Base-by-base conservation (phyloP, 495 filamentous ascomycete genomes). In the Aspergillus nidulans region DNA sequence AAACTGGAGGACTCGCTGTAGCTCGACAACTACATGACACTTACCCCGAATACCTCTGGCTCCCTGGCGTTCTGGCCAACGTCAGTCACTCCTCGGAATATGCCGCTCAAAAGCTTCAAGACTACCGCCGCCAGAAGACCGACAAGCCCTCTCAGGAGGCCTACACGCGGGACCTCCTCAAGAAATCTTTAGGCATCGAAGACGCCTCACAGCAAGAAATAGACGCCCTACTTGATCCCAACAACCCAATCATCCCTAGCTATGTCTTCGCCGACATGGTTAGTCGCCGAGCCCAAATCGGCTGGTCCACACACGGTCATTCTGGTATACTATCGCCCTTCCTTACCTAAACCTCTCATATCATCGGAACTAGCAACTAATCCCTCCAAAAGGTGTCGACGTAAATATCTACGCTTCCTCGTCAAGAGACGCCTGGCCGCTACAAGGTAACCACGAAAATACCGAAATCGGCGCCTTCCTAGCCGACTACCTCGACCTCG, bases 251-350 rank as follows among this genome's bases (percentile, higher is more conserved):
- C 7, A 62, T 68, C 1, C 69, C 85, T 0, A 61, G 73, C 2
- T 81, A 82, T 63, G 70, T 82, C n/a, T 89, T 97, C 61, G 83
- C 91, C 0, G 82, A 89, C 63, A 91, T 97, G 73, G 80, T 97
- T 60, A 92, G 88, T 59, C 78, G 88, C 10, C 79, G 95, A 48
- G 88, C 91, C 3, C 91, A 95, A 65, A 81, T 95, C 44, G 95
- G 94, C 12, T 98, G 95, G 95, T 84, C 77, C 26, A 95, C 90
- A 0, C 91, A 95, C 63, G 91, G 91, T 16, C 91, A 97, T 72
- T 90, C 86, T 38, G 89, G 73, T 74, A 66, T 56, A 55, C 28
- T 21, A n/a, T 16, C 39, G n/a, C 20, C 53, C 18, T 38, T 21
- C 24, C 42, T 36, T 28, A 26, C 40, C 20, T 16, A 18, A 8